Base-by-base conservation (phyloP, 2,329 filamentous ascomycete species). In the Alternaria angustiovoidea region DNA sequence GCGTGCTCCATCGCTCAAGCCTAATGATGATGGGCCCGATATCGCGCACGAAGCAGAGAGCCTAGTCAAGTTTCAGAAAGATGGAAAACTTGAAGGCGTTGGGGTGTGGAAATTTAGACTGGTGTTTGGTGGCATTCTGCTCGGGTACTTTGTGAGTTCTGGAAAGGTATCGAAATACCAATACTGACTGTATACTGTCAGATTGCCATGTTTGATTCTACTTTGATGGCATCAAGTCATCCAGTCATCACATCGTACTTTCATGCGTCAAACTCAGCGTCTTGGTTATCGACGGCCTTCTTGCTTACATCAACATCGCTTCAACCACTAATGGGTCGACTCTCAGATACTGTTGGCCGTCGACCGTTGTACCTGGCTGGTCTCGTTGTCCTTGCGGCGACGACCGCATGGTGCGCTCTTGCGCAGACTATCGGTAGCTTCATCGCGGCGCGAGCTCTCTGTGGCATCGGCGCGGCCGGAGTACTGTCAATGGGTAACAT, bases 201-300 rank as follows among this genome's bases (percentile, higher is more conserved):
- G 77, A 66, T 79, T 57, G 72, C 77, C 16, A 77, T 77, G 71
- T 94, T 94, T 72, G 92, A 94, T 80, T 85, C 87, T 11, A 94
- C 91, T 4, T 86, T 94, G 66, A 93, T 94, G 91, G 91, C 91
- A 5, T 92, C 90, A 2, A 89, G 86, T 42, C 91, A 95, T 75
- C 91, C 91, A 0, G 90, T 92, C 58, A 93, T 94, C 62, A 93
- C 91, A 0, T 93, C 90, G 0, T 88, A 94, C 75, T 94, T 94
- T 77, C 81, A 88, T 62, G 86, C 90, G 49, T 91, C 91, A 32
- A 93, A 94, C 75, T 88, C 88, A 47, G 92, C 92, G 3, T 93
- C 91, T 2, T 95, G 92, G 92, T 83, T 94, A 5, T 93, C 91
- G 2, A 94, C 91, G 0, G 87, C 90, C 0, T 94, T 93, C 65